These are phyloP conservation scores for Anisodus tanguticus DNA, from an alignment of 257 asterid genomes.

Conservation along the genomic window DNA sequence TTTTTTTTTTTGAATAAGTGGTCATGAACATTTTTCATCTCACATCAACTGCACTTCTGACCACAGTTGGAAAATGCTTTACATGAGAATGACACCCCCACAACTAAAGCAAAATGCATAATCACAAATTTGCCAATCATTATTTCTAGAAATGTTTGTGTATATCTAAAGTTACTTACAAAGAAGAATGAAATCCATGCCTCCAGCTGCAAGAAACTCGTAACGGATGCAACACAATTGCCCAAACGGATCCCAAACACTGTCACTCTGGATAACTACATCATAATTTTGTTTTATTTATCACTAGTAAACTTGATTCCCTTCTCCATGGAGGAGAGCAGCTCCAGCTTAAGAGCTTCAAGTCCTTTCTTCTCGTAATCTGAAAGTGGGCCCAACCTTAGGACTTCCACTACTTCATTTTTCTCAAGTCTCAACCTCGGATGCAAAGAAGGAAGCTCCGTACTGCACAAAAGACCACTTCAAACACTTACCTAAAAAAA, in stretches of 20 bases:
- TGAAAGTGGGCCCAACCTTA: constrained; percentile 63
- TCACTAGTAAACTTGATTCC: constrained; percentile 59
- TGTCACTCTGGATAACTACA: constrained; percentile 25
- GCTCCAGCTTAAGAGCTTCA: constrained; percentile 64
- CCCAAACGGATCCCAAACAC: constrained; percentile 28
- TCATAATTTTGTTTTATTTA: constrained; percentile 31
- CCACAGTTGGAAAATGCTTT: neutral
- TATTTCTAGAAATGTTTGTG: constrained; percentile 10
- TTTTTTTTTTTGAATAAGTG: too few relatives aligned
- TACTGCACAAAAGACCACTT: constrained; percentile 74
- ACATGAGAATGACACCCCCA: neutral
- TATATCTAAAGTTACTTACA: neutral
- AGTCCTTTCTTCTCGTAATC: constrained; percentile 68
- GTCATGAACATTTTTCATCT: neutral
- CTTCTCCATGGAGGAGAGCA: constrained; percentile 68
- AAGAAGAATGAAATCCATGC: neutral
- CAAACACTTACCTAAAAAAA: neutral
- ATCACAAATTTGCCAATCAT: neutral
- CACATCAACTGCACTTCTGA: neutral
- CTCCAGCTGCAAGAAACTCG: constrained; percentile 2
- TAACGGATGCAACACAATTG: neutral
- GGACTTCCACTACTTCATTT: constrained; percentile 75
- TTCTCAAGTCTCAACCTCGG: constrained; percentile 74
- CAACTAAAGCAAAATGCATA: neutral
- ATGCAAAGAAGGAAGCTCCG: constrained; percentile 74